A percentile compares a stretch with the other conserved stretches of the same genome.
These are phyloP conservation scores for Amanita molliuscula DNA, from an alignment of 768 basidiomycete genomes.

Conservation along the genomic window DNA sequence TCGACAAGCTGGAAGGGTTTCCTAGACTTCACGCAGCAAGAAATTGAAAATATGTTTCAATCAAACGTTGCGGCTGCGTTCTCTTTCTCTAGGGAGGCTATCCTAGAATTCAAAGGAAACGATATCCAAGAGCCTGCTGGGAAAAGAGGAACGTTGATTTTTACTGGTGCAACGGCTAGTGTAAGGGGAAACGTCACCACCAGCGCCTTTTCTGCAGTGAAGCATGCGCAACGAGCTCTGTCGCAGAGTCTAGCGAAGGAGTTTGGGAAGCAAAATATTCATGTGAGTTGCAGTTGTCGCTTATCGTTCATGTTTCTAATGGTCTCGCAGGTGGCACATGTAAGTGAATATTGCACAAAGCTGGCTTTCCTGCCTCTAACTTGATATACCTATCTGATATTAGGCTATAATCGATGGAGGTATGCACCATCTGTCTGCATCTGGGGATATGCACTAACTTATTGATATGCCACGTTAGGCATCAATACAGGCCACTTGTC, in stretches of 20 bases:
- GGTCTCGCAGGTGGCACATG: constrained; percentile 47
- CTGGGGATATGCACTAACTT: not conserved
- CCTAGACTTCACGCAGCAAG: constrained; percentile 49
- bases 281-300: constrained; percentile 27
- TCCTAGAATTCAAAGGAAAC: constrained; percentile 51
- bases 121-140: constrained; percentile 36
- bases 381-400: not conserved
- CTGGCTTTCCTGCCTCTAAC: not conserved
- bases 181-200: constrained; percentile 51
- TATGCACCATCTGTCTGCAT: constrained; percentile 12
- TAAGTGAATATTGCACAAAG: constrained; percentile 20
- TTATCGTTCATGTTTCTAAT: not conserved
- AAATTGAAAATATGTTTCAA: constrained; percentile 39
- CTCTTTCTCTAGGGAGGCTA: constrained; percentile 50
- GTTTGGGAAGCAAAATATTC: constrained; percentile 65
- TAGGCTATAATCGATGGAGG: constrained; percentile 66
- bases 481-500: constrained; percentile 16
- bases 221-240: constrained; percentile 51
- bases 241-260: constrained; percentile 69
- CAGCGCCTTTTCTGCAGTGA: constrained; percentile 54
- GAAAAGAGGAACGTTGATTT: constrained; percentile 53
- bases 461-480: constrained; percentile 26
- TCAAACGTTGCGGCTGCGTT: constrained; percentile 49
- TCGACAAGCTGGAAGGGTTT: constrained; percentile 55
- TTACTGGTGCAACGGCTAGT: constrained; percentile 67